phyloP scores from a whole-genome alignment of 1,284 basidiomycete species.

The Trametes versicolor region DNA sequence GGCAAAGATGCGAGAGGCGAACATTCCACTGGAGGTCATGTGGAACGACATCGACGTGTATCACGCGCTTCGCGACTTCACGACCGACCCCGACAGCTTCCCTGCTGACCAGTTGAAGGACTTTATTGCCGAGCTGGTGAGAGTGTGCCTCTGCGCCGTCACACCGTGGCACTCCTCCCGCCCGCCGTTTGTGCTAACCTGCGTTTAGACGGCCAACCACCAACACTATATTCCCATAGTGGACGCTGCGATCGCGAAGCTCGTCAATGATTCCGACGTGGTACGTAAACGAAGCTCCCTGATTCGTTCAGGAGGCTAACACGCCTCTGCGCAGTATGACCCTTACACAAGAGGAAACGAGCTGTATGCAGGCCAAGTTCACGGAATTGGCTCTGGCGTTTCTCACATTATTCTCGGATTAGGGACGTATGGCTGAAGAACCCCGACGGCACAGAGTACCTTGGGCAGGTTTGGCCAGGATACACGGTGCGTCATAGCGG shows the following conservation, averaged over 20 bases:
- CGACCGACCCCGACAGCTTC: constrained; percentile 71
- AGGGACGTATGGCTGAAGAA: constrained; percentile 75
- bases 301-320: constrained; percentile 13
- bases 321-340: constrained; percentile 50
- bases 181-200: constrained; percentile 2
- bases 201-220: constrained; percentile 42
- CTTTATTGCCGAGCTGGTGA: constrained; percentile 71
- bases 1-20: constrained; percentile 65
- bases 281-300: constrained; percentile 42
- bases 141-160: constrained; percentile 31
- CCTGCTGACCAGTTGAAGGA: constrained; percentile 63
- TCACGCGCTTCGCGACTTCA: constrained; percentile 74
- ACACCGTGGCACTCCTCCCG: constrained; percentile 1
- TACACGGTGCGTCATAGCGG: constrained; percentile 49
- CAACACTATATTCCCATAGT: constrained; percentile 53
- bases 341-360: constrained; percentile 55
- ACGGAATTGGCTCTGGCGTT: background rate
- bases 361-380: constrained; percentile 42
- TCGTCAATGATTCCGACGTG: constrained; percentile 50
- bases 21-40: constrained; percentile 76
- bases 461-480: constrained; percentile 76
- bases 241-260: constrained; percentile 47
- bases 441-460: constrained; percentile 70
- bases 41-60: constrained; percentile 86
- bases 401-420: constrained; percentile 2